Evolutionary conservation across 371 early-diverging fungal species (phyloP).

Genomic region (Dichotomocladium elegans): DNA sequence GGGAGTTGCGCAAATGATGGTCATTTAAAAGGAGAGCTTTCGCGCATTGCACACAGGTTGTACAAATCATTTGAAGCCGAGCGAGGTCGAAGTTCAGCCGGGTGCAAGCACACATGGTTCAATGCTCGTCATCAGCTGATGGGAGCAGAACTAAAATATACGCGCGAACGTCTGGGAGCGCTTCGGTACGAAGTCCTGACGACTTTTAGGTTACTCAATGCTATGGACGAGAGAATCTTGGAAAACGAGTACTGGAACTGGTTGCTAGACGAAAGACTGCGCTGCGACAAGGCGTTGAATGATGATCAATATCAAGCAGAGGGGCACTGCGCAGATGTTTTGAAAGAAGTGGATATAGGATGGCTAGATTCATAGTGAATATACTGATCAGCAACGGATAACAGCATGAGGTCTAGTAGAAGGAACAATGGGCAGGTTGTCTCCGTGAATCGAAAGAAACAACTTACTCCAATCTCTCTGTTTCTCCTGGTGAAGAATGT

Average conservation of each 20-base stretch:
- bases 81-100: constrained; percentile 5
- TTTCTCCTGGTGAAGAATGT: no score
- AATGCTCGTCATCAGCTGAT: constrained; percentile 36
- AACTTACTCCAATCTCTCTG: no score
- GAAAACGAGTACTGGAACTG: constrained; percentile 57
- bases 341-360: no score
- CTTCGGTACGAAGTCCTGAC: constrained; percentile 49
- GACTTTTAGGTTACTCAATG: constrained; percentile 42
- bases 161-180: constrained; percentile 46
- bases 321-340: no score
- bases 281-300: constrained; percentile 16
- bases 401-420: no score
- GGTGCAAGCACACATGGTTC: constrained; percentile 16
- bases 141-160: constrained; percentile 45
- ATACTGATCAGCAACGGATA: no score
- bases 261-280: constrained; percentile 43
- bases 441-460: no score
- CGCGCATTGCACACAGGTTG: background rate
- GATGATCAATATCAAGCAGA: no score
- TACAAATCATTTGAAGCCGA: constrained; percentile 13
- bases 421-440: no score
- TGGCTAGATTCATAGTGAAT: no score
- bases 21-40: background rate
- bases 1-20: background rate
- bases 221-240: constrained; percentile 39